Base-by-base conservation (phyloP, 805 yeast genomes). In the Kodamaea fukazawae region DNA sequence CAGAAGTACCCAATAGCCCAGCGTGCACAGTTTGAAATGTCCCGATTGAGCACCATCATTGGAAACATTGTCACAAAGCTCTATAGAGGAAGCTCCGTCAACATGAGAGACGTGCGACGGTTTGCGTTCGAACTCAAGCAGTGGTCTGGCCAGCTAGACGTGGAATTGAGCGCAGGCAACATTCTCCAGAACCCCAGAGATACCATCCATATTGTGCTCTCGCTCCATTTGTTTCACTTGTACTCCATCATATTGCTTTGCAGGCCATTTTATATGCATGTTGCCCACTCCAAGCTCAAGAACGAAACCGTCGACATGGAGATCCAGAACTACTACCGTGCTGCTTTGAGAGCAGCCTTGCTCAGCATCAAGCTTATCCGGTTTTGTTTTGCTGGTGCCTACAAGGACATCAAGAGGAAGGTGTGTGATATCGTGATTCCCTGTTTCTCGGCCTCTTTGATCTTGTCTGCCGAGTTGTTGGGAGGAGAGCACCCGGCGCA, bases 261-360 rank as follows among this genome's bases (percentile, higher is more conserved):
- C 22, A 15, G 40, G 10, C 45, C 45, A 15, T 29, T 38, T n/a
- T 38, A 32, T 29, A 33, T 36, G 38, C 29, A 23, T 11, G 38
- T 29, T 9, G 28, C 34, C 12, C 10, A 29, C 9, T 9, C 16
- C 25, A 32, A 38, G 29, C 5, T 13, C 15, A 26, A 26, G n/a
- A 34, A 34, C 12, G 28, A 13, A 13, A 32, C 28, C 28, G 32
- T 41, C 37, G 25, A 29, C 27, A 32, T 11, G 11, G 33, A 44
- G 22, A 17, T 41, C 10, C 31, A 34, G 23, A 44, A 46, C 18
- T 45, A 49, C 31, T 42, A 39, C 28, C 43, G 45, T 25, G 47
- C 51, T 2, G 53, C 53, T 6, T 38, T 48, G 14, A 47, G 45
- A 18, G 40, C 54, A 2, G 47, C 53, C 2, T 34, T 48, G 3